Evolutionary conservation across 176 grass and related monocot genomes (phyloP).

Genomic region (Oryza officinalis): DNA sequence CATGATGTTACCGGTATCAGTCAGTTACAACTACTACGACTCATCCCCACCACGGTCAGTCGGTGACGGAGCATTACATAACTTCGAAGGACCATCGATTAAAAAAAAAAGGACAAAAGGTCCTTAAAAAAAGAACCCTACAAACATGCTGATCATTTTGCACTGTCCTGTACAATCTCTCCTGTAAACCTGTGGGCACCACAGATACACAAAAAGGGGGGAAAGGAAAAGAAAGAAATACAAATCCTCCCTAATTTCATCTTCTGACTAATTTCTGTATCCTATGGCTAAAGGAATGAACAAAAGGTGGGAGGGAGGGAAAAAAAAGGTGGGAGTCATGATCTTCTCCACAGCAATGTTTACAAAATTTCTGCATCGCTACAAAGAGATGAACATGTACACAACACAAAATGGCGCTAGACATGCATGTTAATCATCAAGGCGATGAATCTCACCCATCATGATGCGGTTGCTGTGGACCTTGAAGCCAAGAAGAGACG

Average conservation of each 20-base stretch:
- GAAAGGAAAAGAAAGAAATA: not conserved
- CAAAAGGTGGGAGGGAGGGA: not conserved
- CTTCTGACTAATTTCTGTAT: constrained; percentile 39
- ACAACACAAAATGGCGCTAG: constrained; percentile 15
- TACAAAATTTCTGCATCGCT: constrained; percentile 40
- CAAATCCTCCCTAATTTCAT: constrained; percentile 44
- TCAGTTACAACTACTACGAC: too few species aligned
- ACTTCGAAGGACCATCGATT: not conserved
- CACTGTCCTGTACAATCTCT: constrained; percentile 63
- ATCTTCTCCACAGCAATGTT: constrained; percentile 28
- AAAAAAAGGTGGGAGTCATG: constrained; percentile 8
- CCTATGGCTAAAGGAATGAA: constrained; percentile 48
- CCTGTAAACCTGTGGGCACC: constrained; percentile 43
- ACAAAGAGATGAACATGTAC: constrained; percentile 50
- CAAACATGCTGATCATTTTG: constrained; percentile 22
- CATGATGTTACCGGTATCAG: too few species aligned
- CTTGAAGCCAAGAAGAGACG: constrained; percentile 96
- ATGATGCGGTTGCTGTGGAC: constrained; percentile 98
- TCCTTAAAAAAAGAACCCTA: not conserved
- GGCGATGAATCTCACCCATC: constrained; percentile 98
- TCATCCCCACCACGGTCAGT: too few species aligned
- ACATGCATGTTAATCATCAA: constrained; percentile 57
- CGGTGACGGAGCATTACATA: not conserved
- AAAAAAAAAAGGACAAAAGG: not conserved
- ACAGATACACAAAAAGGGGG: constrained; percentile 11